Evolutionary conservation across 805 yeast genomes (phyloP).

Genomic region (Wickerhamomyces kurtzmanii): DNA sequence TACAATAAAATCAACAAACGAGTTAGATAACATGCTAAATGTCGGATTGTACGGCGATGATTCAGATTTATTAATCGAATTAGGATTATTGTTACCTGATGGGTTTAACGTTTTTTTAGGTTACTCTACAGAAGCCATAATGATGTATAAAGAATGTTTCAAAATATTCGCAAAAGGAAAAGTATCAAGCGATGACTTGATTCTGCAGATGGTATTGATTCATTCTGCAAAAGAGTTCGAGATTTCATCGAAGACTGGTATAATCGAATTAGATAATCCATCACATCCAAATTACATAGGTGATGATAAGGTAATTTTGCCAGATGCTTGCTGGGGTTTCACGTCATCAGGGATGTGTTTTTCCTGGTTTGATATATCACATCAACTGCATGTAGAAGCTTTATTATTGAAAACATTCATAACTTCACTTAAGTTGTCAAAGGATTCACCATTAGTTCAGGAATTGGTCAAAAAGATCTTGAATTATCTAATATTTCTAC

Average conservation of each 20-base stretch:
- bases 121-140: slow-evolving; percentile 17
- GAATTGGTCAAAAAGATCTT: slow-evolving; percentile 10
- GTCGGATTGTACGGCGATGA: slow-evolving; percentile 14
- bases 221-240: slow-evolving; percentile 18
- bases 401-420: slow-evolving; percentile 22
- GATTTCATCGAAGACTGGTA: slow-evolving; percentile 8
- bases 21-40: slow-evolving; percentile 24
- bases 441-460: slow-evolving; percentile 11
- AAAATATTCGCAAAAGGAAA: slow-evolving; percentile 8
- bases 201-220: slow-evolving; percentile 13
- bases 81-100: slow-evolving; percentile 14
- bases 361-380: slow-evolving; percentile 19
- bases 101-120: slow-evolving; percentile 19
- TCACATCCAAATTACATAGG: slow-evolving; percentile 11
- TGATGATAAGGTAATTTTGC: slow-evolving; percentile 3
- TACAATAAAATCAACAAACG: slow-evolving; percentile 36
- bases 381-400: slow-evolving; percentile 24
- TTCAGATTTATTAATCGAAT: slow-evolving; percentile 10
- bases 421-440: slow-evolving; percentile 21
- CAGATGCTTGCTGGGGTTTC: slow-evolving; percentile 14
- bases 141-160: slow-evolving; percentile 16
- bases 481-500: slow-evolving; percentile 9
- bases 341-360: slow-evolving; percentile 5
- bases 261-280: slow-evolving; percentile 7
- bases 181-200: slow-evolving; percentile 10